Evolutionary conservation across 2,329 filamentous ascomycete species (phyloP).

Genomic region (Aspergillus alliaceus): DNA sequence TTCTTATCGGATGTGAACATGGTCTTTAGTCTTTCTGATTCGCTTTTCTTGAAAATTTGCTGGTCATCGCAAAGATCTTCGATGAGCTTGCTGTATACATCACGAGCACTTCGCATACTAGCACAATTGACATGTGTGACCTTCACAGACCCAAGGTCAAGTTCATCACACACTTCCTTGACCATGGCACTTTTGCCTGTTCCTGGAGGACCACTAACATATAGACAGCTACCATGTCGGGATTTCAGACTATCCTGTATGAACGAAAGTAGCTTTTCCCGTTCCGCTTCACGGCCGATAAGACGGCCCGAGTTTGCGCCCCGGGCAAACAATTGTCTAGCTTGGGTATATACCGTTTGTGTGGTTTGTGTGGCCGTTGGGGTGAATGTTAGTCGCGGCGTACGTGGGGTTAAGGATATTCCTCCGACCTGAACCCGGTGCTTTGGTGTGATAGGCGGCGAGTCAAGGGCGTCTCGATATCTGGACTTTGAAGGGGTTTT

Average conservation of each 20-base stretch:
- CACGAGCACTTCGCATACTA: constrained; percentile 85
- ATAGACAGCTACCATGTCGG: constrained; percentile 75
- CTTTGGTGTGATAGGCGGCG: constrained; percentile 73
- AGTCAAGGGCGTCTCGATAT: constrained; percentile 72
- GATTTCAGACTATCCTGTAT: constrained; percentile 63
- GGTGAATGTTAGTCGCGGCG: constrained; percentile 73
- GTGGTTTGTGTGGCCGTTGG: constrained; percentile 49
- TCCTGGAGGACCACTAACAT: constrained; percentile 92
- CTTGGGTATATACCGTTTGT: constrained; percentile 81
- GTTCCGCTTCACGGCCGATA: constrained; percentile 72
- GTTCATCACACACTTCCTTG: constrained; percentile 68
- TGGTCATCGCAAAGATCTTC: constrained; percentile 66
- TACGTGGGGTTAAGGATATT: constrained; percentile 73
- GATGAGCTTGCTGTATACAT: constrained; percentile 78
- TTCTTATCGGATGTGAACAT: constrained; percentile 67
- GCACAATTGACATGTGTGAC: constrained; percentile 92
- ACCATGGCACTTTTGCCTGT: constrained; percentile 97
- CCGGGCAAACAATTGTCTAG: constrained; percentile 81
- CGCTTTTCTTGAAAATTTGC: constrained; percentile 64
- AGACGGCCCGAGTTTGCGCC: constrained; percentile 73
- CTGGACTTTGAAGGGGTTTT: constrained; percentile 57
- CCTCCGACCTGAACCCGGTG: constrained; percentile 78
- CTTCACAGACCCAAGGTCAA: constrained; percentile 57
- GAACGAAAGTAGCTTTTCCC: constrained; percentile 66
- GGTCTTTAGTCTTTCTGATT: constrained; percentile 65